Evolutionary conservation across 208 protist genomes (phyloP), one percentile per base, ranked within the genome.

Genomic region (Leishmania braziliensis): DNA sequence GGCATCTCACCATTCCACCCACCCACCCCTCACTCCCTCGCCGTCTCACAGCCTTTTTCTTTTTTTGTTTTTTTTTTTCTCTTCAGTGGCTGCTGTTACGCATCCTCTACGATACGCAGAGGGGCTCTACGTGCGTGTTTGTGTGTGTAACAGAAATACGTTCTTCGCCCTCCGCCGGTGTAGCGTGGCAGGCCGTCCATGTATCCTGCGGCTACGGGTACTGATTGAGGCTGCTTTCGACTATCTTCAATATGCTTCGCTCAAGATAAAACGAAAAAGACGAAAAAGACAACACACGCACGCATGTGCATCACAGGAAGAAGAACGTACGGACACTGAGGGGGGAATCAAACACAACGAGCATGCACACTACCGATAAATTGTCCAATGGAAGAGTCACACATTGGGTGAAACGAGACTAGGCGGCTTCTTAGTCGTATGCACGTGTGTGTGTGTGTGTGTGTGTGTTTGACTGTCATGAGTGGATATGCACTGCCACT

Each of bases 241-340:
- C 16, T 72, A 62, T 85, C 53, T 70, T 78, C 33, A 62, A 78
- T 58, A 8, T 63, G 63, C 63, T 72, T 63, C 72, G 72, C 65
- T 72, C 51, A 58, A 76, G 51, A 46, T 12, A 43, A 75, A 62
- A 62, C 46, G 6, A 60, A 76, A 76, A 36, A 23, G 46, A 62
- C 46, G 6, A 60, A 76, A 26, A 76, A 62, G 51, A 33, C 26
- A 43, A 62, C 4, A 46, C 51, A 46, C 33, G 14, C 46, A 72
- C 16, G 50, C 39, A 20, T 26, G 66, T 72, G 43, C 66, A 72
- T 72, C 16, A 72, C 33, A 50, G 66, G 23, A 46, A 72, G 3
- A 50, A 16, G 29, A 68, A 39, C 5, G 62, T 39, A 29, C 16
- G 36, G 20, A 20, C n/a, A 14, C 66, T 23, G 43, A 72, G 6